A percentile compares a stretch with the other conserved stretches of the same genome.
phyloP scores from a whole-genome alignment of 805 yeast genomes.

The Nakazawaea peltata region DNA sequence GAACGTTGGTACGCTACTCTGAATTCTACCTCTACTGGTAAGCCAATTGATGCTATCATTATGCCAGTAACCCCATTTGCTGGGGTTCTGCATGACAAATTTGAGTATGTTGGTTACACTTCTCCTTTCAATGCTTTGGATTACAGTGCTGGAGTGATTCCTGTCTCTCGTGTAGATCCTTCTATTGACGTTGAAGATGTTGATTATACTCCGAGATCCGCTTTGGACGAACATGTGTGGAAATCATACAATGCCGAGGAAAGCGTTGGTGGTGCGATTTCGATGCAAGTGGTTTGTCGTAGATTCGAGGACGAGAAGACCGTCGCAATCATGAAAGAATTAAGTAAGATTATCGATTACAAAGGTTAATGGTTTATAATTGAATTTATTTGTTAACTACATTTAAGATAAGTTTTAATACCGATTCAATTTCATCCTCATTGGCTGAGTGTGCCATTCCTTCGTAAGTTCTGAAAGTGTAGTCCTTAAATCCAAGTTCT shows the following conservation, averaged over 20 bases:
- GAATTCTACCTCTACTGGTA: conserved; percentile 25
- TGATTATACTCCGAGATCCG: conserved; percentile 24
- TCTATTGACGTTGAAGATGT: conserved; percentile 24
- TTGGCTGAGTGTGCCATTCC: conserved; percentile 64
- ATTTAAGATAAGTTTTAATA: conserved; percentile 35
- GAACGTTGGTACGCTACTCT: conserved; percentile 34
- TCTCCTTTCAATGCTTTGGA: conserved; percentile 42
- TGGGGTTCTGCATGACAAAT: conserved; percentile 26
- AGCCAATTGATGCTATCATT: conserved; percentile 39
- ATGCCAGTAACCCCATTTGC: conserved; percentile 41
- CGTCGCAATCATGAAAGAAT: conserved; percentile 8
- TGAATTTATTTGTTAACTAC: background rate
- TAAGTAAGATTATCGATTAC: conserved; percentile 6
- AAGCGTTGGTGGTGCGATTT: conserved; percentile 53
- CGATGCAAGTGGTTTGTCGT: conserved; percentile 58
- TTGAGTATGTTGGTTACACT: conserved; percentile 37
- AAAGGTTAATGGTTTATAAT: background rate
- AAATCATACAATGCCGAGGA: conserved; percentile 36
- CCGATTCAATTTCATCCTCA: conserved; percentile 57
- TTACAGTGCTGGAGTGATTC: conserved; percentile 41
- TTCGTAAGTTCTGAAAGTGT: conserved; percentile 44
- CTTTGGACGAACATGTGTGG: conserved; percentile 35
- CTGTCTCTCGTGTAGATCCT: conserved; percentile 48
- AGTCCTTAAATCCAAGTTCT: conserved; percentile 36
- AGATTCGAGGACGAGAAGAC: conserved; percentile 55